Evolutionary conservation across 2,329 filamentous ascomycete species (phyloP).

Genomic region (Dissoconium aciculare): DNA sequence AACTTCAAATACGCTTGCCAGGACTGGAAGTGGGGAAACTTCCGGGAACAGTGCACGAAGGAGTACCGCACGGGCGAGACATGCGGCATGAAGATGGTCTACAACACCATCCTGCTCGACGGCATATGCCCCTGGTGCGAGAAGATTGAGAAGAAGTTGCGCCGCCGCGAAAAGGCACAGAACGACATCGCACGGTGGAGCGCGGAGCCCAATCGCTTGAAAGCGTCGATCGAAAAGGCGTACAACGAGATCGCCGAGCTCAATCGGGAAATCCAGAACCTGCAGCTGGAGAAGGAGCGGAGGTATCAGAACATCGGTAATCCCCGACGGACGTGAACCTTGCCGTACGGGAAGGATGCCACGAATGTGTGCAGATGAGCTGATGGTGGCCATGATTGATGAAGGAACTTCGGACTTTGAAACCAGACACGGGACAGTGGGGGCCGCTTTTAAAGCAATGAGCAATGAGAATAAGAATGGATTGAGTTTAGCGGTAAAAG

Average conservation of each 20-base stretch:
- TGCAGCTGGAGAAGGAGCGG: slow-evolving; percentile 27
- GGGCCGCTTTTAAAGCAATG: too few relatives aligned
- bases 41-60: slow-evolving; percentile 81
- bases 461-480: too few relatives aligned
- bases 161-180: slow-evolving; percentile 58
- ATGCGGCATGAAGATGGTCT: slow-evolving; percentile 86
- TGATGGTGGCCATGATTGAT: not conserved
- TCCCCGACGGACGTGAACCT: slow-evolving; percentile 7
- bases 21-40: slow-evolving; percentile 90
- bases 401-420: not conserved
- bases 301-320: slow-evolving; percentile 16
- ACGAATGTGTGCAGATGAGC: not conserved
- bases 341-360: not conserved
- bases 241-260: slow-evolving; percentile 58
- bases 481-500: too few relatives aligned
- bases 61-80: slow-evolving; percentile 95
- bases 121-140: slow-evolving; percentile 72
- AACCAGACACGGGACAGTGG: not conserved
- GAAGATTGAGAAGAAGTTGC: slow-evolving; percentile 73
- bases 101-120: slow-evolving; percentile 48
- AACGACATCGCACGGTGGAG: slow-evolving; percentile 65
- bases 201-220: slow-evolving; percentile 48
- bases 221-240: slow-evolving; percentile 50
- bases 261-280: slow-evolving; percentile 50
- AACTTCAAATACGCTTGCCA: slow-evolving; percentile 72